Percentiles rank a stretch among this genome's conserved stretches.
Evolutionary conservation across 345 rosid species (phyloP).

Genomic region (Cardamine resedifolia): DNA sequence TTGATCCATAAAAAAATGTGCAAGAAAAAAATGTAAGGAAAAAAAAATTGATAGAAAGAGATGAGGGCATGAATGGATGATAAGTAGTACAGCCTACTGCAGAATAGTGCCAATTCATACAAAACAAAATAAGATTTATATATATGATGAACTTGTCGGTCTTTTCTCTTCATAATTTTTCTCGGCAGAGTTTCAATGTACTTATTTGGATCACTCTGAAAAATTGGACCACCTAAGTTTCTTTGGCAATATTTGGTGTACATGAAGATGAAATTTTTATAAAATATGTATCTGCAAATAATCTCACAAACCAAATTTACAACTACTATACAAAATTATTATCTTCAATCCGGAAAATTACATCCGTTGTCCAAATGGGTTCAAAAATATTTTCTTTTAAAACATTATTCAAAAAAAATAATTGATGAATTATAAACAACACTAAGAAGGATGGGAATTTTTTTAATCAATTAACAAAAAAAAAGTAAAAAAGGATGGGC

Average conservation of each 20-base stretch:
- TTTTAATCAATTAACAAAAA: no score
- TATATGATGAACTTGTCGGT: constrained; percentile 37
- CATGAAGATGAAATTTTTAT: not conserved
- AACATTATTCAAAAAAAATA: no score
- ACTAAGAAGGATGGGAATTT: no score
- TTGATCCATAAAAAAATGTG: not conserved
- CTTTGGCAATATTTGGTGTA: constrained; percentile 28
- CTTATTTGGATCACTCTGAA: constrained; percentile 21
- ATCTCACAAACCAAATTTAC: not conserved
- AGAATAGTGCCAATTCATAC: constrained; percentile 30
- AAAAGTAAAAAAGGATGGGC: no score
- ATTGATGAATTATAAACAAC: constrained; percentile 14
- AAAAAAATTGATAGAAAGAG: constrained; percentile 13
- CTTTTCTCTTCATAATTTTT: constrained; percentile 18
- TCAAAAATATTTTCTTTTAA: not conserved
- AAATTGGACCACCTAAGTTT: constrained; percentile 31
- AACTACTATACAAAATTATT: not conserved
- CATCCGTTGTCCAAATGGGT: constrained; percentile 1
- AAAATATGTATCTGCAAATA: not conserved
- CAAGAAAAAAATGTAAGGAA: not conserved
- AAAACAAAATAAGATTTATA: constrained; percentile 33
- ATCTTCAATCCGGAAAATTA: not conserved
- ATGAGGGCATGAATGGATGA: constrained; percentile 9
- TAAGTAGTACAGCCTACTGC: constrained; percentile 14
- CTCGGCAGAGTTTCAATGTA: constrained; percentile 22